Evolutionary conservation across 1,284 basidiomycete genomes (phyloP).

Genomic region (Ceratobasidium sp.): DNA sequence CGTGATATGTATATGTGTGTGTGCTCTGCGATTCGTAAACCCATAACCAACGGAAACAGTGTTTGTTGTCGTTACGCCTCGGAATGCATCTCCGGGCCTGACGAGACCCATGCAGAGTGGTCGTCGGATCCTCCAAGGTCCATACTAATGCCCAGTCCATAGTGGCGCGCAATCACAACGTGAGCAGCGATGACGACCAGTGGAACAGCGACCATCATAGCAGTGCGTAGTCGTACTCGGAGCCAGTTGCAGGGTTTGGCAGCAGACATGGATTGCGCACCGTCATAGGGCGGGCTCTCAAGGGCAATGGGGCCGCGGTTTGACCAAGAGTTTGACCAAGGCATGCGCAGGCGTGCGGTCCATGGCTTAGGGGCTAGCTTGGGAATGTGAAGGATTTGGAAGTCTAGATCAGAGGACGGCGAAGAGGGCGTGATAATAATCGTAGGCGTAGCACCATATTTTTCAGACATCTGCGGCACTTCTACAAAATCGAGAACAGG

Average conservation of each 20-base stretch:
- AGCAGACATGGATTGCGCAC: not conserved
- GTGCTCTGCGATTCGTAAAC: constrained; percentile 43
- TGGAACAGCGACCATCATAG: constrained; percentile 44
- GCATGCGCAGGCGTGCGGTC: constrained; percentile 39
- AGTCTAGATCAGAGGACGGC: constrained; percentile 46
- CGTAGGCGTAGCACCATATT: constrained; percentile 43
- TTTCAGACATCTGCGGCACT: constrained; percentile 46
- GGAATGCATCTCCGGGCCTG: constrained; percentile 45
- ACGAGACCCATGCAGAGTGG: constrained; percentile 15
- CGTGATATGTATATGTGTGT: not conserved
- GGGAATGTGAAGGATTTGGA: constrained; percentile 40
- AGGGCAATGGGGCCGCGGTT: constrained; percentile 41
- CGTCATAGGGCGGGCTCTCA: constrained; percentile 33
- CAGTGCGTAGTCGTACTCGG: constrained; percentile 32
- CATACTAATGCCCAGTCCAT: constrained; percentile 21
- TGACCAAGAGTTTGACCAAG: constrained; percentile 45
- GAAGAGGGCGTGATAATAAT: constrained; percentile 46
- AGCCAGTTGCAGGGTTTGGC: constrained; percentile 22
- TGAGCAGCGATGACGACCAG: constrained; percentile 42
- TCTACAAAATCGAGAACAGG: constrained; percentile 3
- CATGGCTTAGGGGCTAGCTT: constrained; percentile 32
- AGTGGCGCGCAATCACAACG: constrained; percentile 41
- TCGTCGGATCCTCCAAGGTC: constrained; percentile 41
- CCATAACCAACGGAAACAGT: constrained; percentile 29
- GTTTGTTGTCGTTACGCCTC: constrained; percentile 37